Percentiles rank a stretch among this genome's conserved stretches.
phyloP scores from a whole-genome alignment of 2,329 filamentous ascomycete species.

The Monascus ruber region DNA sequence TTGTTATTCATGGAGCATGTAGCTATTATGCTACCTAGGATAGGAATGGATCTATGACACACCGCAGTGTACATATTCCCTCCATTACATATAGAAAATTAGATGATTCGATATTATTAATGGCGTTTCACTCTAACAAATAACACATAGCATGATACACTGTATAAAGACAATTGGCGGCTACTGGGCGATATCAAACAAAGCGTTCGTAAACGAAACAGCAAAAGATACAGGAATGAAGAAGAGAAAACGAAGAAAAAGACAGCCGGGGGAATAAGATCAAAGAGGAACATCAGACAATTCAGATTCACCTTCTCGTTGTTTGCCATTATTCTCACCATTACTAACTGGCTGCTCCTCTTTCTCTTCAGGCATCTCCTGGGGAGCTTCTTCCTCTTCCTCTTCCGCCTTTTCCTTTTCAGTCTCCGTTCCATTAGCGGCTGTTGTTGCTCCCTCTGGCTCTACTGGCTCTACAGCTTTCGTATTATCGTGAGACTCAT shows the following conservation, averaged over 20 bases:
- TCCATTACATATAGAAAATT: no score
- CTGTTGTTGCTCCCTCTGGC: slow-evolving; percentile 1
- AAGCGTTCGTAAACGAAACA: not conserved
- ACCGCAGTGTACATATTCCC: no score
- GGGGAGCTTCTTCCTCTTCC: slow-evolving; percentile 11
- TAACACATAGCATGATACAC: not conserved
- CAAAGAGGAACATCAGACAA: slow-evolving; percentile 23
- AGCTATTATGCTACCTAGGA: no score
- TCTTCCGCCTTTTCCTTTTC: slow-evolving; percentile 11
- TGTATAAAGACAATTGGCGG: no score
- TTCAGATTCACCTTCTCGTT: slow-evolving; percentile 21
- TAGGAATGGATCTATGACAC: no score
- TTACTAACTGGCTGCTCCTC: slow-evolving; percentile 8
- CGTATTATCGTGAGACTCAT: not conserved
- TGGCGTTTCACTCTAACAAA: not conserved
- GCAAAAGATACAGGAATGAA: not conserved
- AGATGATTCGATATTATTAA: no score
- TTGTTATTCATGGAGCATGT: no score
- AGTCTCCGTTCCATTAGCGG: slow-evolving; percentile 4
- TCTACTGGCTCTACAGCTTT: not conserved
- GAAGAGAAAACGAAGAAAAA: not conserved
- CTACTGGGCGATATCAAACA: not conserved
- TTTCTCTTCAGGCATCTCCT: slow-evolving; percentile 5
- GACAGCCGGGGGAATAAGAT: not conserved
- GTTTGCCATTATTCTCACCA: slow-evolving; percentile 14